phyloP scores from a whole-genome alignment of 495 filamentous ascomycete species.

The Eremomyces bilateralis region DNA sequence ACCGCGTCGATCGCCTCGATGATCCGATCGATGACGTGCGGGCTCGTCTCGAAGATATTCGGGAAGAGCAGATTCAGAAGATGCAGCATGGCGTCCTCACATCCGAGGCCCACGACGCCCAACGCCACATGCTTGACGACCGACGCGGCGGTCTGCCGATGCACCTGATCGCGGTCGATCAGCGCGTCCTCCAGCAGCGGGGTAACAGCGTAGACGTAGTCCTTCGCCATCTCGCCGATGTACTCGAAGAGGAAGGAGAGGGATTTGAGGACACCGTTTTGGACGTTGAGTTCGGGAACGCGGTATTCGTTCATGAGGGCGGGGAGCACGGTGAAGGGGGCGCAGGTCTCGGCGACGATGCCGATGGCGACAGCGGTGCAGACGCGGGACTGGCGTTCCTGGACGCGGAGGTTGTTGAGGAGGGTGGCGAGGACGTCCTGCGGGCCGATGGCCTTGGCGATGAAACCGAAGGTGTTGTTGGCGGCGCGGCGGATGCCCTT shows the following conservation, averaged over 20 bases:
- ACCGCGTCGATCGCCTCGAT: slow-evolving; percentile 96
- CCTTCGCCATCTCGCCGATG: slow-evolving; percentile 98
- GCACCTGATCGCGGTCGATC: slow-evolving; percentile 95
- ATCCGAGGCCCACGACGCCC: slow-evolving; percentile 89
- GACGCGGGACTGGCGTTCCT: slow-evolving; percentile 93
- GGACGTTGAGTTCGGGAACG: slow-evolving; percentile 93
- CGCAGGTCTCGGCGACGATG: slow-evolving; percentile 99
- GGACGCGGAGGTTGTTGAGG: slow-evolving; percentile 88
- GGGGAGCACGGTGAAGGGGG: slow-evolving; percentile 95
- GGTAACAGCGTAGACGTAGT: slow-evolving; percentile 96
- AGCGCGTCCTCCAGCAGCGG: slow-evolving; percentile 95
- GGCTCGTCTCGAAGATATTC: slow-evolving; percentile 94
- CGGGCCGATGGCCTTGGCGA: slow-evolving; percentile 96
- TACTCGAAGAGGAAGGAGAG: slow-evolving; percentile 97
- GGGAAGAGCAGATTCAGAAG: slow-evolving; percentile 89
- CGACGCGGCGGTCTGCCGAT: slow-evolving; percentile 85
- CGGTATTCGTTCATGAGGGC: slow-evolving; percentile 99
- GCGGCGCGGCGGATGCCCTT: slow-evolving; percentile 96
- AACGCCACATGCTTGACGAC: slow-evolving; percentile 96
- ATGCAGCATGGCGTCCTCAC: slow-evolving; percentile 97
- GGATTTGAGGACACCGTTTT: slow-evolving; percentile 94
- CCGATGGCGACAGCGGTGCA: slow-evolving; percentile 97
- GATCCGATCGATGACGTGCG: slow-evolving; percentile 95
- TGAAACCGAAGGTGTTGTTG: slow-evolving; percentile 99
- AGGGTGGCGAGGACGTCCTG: slow-evolving; percentile 92